phyloP scores from a whole-genome alignment of 2,329 filamentous ascomycete species.

The Penicillium sp. region DNA sequence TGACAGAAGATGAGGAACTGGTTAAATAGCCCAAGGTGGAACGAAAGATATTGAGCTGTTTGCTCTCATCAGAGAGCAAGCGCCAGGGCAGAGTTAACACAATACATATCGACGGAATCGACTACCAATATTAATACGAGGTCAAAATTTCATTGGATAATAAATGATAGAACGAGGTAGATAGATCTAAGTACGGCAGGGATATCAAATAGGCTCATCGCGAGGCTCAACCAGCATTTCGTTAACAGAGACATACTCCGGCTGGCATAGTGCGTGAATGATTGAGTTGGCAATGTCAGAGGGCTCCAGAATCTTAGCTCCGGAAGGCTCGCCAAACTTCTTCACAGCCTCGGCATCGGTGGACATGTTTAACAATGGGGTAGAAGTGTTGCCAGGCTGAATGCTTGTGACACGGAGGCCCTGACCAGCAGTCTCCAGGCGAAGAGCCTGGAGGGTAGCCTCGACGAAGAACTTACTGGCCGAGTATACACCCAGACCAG shows the following conservation, averaged over 20 bases:
- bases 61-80: too few relatives aligned
- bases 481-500: constrained; percentile 79
- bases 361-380: constrained; percentile 73
- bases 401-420: constrained; percentile 74
- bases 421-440: constrained; percentile 74
- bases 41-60: too few relatives aligned
- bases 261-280: constrained; percentile 74
- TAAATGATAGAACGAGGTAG: background rate
- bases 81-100: too few relatives aligned
- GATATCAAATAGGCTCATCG: constrained; percentile 69
- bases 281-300: constrained; percentile 75
- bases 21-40: too few relatives aligned
- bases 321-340: constrained; percentile 76
- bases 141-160: background rate
- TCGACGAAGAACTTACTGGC: constrained; percentile 86
- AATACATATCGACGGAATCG: too few relatives aligned
- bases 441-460: constrained; percentile 74
- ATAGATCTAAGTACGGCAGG: background rate
- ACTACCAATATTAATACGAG: background rate
- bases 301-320: constrained; percentile 74
- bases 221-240: constrained; percentile 79
- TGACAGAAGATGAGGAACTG: background rate
- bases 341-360: constrained; percentile 76
- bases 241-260: constrained; percentile 76
- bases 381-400: constrained; percentile 77